A percentile compares a stretch with the other conserved stretches of the same genome.
These are phyloP conservation scores for Schoenoplectus triqueter DNA, from an alignment of 202 grass and related monocot species.

Conservation along the genomic window DNA sequence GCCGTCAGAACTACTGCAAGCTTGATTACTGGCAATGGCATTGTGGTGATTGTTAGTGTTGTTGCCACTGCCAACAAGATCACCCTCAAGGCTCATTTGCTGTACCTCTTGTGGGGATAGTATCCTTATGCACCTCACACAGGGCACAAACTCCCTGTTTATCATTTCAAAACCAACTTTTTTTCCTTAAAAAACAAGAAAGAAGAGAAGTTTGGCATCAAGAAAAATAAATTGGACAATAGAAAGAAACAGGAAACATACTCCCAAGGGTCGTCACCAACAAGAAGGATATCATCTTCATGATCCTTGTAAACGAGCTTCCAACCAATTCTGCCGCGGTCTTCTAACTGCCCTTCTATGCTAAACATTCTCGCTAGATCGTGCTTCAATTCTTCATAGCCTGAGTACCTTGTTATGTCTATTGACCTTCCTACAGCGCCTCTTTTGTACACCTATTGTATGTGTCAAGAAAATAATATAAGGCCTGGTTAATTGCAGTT, in stretches of 20 bases:
- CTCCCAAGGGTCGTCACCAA: slow-evolving; percentile 98
- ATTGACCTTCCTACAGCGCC: slow-evolving; percentile 95
- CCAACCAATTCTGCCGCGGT: slow-evolving; percentile 86
- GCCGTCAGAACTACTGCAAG: slow-evolving; percentile 89
- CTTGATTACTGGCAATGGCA: slow-evolving; percentile 51
- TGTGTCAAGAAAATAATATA: neutral
- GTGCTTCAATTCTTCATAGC: slow-evolving; percentile 84
- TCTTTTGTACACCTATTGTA: slow-evolving; percentile 81
- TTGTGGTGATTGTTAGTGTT: slow-evolving; percentile 32
- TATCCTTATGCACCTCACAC: slow-evolving; percentile 89
- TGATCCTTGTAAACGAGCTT: slow-evolving; percentile 97
- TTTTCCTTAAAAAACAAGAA: slow-evolving; percentile 6
- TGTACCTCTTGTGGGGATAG: slow-evolving; percentile 97
- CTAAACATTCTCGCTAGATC: slow-evolving; percentile 98
- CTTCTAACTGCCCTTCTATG: slow-evolving; percentile 97
- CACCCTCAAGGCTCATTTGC: slow-evolving; percentile 96
- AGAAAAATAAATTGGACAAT: neutral
- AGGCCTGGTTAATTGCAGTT: neutral
- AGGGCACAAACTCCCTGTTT: slow-evolving; percentile 95
- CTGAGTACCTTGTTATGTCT: slow-evolving; percentile 79
- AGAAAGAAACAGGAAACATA: slow-evolving; percentile 53
- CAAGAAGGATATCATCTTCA: slow-evolving; percentile 85
- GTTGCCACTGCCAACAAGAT: slow-evolving; percentile 55
- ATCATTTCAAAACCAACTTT: slow-evolving; percentile 29
- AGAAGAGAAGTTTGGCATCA: neutral